Base-by-base conservation (phyloP, 1,284 basidiomycete genomes). In the Neonothopanus nambi region DNA sequence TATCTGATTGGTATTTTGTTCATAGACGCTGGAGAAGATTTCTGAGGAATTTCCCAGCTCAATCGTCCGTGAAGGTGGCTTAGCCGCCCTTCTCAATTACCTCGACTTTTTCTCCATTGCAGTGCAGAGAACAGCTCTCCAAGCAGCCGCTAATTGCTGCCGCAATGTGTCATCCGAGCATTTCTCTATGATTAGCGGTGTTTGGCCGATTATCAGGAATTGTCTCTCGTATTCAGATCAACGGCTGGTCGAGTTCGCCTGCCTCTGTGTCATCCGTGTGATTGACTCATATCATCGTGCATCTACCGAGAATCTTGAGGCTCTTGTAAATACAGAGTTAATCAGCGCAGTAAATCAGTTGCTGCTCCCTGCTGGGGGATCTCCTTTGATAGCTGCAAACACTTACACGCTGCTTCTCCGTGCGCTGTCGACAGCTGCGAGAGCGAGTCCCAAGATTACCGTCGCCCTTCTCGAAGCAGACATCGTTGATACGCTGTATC, bases 71-170 rank as follows among this genome's bases (percentile, higher is more conserved):
- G 95, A 97, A 74, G 93, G 92, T 48, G 95, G 95, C 37, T 79
- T 98, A 17, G 84, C 89, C 20, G 95, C 95, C 17, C 76, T 98
- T 30, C 82, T 98, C 61, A 93, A 92, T 67, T 97, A 90, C 71
- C 85, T 98, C 59, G 95, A 97, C 67, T 98, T 98, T 75, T 97
- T 98, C 73, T 95, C 93, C 11, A 97, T 95, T 60, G 92, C 94
- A 43, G 94, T 97, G 7, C 95, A 98, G 68, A 84, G 95, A 51
- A 97, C 93, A 0, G 95, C 95, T 17, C 78, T 98, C n/a, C 94
- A 95, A 61, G 94, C 95, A 17, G 94, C 94, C 3, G 89, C 95
- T 28, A 97, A 97, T 64, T 98, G 95, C 64, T 97, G 95, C 69
- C 85, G 93, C 48, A 93, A 93, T 65, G 82, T 96, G 48, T 88